phyloP scores from a whole-genome alignment of 208 protist species.

The Leishmania martiniquensis region DNA sequence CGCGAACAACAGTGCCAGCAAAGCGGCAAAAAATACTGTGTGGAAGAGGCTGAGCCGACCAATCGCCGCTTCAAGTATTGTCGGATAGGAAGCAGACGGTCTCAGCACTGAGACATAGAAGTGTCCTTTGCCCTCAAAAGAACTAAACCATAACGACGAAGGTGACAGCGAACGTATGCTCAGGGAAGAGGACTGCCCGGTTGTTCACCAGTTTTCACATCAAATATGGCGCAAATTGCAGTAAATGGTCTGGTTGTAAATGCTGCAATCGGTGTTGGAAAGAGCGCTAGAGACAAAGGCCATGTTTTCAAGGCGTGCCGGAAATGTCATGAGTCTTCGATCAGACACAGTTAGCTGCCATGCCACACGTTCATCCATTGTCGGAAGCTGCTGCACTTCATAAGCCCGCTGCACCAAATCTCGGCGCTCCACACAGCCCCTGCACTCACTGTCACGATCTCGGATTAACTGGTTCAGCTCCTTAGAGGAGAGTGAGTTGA shows the following conservation, averaged over 20 bases:
- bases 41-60: too few relatives aligned
- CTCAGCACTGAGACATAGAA: too few relatives aligned
- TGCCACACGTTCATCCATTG: conserved; percentile 44
- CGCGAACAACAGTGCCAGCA: neutral
- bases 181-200: too few relatives aligned
- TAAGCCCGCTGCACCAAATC: conserved; percentile 48
- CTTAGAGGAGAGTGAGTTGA: conserved; percentile 20
- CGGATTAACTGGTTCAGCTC: conserved; percentile 44
- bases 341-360: conserved; percentile 46
- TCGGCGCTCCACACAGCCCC: conserved; percentile 45
- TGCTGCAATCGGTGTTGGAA: conserved; percentile 23
- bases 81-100: too few relatives aligned
- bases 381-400: conserved; percentile 35
- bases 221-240: conserved; percentile 23
- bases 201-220: too few relatives aligned
- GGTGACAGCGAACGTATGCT: too few relatives aligned
- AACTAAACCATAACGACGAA: too few relatives aligned
- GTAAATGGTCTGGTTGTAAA: conserved; percentile 26
- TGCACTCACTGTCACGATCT: conserved; percentile 41
- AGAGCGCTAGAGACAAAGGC: conserved; percentile 25
- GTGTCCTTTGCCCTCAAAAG: too few relatives aligned
- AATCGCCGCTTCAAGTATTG: too few relatives aligned
- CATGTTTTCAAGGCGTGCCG: conserved; percentile 15
- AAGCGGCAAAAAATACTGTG: neutral
- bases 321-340: conserved; percentile 18